A percentile compares a stretch with the other conserved stretches of the same genome.
These are phyloP conservation scores for Plasmodiophora brassicae DNA, from an alignment of 208 protist genomes.

Conservation along the genomic window DNA sequence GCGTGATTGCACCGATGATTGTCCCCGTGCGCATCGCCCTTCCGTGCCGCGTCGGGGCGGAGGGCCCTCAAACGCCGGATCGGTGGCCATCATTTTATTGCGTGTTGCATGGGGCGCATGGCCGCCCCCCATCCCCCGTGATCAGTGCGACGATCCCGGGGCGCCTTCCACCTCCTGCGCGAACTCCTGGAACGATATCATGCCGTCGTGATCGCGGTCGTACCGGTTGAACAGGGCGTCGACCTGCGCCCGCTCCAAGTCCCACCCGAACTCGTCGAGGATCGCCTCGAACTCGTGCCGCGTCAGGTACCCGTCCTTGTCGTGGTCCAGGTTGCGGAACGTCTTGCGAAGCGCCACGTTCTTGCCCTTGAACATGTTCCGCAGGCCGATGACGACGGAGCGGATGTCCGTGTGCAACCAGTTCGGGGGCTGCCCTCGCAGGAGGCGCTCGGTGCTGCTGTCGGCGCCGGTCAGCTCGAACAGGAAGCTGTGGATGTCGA, in stretches of 20 bases:
- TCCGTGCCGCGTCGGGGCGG: no score
- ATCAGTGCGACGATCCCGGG: no score
- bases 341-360: conserved; percentile 16
- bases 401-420: neutral
- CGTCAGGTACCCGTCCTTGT: conserved; percentile 25
- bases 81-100: no score
- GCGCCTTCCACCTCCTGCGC: neutral
- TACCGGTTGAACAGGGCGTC: neutral
- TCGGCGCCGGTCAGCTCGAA: conserved; percentile 33
- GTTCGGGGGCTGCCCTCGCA: neutral
- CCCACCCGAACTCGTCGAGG: neutral
- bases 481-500: conserved; percentile 34
- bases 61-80: no score
- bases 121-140: no score
- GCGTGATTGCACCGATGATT: no score
- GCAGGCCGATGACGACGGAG: neutral
- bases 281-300: neutral
- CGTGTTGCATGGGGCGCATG: no score
- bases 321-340: neutral
- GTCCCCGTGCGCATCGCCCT: no score
- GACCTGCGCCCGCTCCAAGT: neutral
- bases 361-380: neutral
- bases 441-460: neutral
- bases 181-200: conserved; percentile 12
- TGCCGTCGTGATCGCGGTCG: neutral